phyloP scores from a whole-genome alignment of 2,329 filamentous ascomycete genomes.

The Pseudogymnoascus sp. region DNA sequence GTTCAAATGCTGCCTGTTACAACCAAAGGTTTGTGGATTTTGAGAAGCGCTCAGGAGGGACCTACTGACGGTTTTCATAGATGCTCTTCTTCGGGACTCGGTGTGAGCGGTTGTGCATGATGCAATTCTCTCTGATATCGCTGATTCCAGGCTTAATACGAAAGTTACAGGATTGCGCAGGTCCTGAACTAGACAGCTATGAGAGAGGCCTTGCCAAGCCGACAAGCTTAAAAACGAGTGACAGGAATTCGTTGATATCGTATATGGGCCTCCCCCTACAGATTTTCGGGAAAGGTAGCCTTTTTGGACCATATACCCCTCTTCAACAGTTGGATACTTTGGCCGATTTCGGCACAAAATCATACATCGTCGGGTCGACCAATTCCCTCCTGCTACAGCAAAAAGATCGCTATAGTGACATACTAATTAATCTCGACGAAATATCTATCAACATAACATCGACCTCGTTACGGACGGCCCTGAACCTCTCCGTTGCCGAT shows the following conservation, averaged over 20 bases:
- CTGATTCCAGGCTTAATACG: conserved; percentile 88
- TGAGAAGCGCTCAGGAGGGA: background rate
- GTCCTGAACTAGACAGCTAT: conserved; percentile 82
- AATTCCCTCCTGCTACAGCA: conserved; percentile 92
- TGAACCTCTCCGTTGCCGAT: conserved; percentile 76
- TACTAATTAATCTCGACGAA: conserved; percentile 93
- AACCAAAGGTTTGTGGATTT: conserved; percentile 66
- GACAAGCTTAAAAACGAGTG: conserved; percentile 82
- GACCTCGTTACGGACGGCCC: conserved; percentile 63
- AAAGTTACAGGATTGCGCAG: conserved; percentile 88
- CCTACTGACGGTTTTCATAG: conserved; percentile 37
- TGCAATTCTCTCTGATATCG: conserved; percentile 93
- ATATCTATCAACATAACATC: conserved; percentile 78
- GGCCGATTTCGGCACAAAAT: conserved; percentile 89
- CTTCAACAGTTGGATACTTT: conserved; percentile 91
- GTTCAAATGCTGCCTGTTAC: conserved; percentile 85
- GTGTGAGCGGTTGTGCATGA: conserved; percentile 94
- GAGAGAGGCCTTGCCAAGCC: conserved; percentile 67
- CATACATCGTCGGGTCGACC: conserved; percentile 93
- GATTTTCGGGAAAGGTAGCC: conserved; percentile 89
- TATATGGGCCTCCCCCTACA: conserved; percentile 95
- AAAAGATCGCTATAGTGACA: conserved; percentile 90
- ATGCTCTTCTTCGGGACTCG: conserved; percentile 99
- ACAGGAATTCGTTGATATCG: conserved; percentile 77
- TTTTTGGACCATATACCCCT: conserved; percentile 95